A percentile compares a stretch with the other conserved stretches of the same genome.
phyloP scores from a whole-genome alignment of 2,329 filamentous ascomycete species.

The Claviceps sorghi region DNA sequence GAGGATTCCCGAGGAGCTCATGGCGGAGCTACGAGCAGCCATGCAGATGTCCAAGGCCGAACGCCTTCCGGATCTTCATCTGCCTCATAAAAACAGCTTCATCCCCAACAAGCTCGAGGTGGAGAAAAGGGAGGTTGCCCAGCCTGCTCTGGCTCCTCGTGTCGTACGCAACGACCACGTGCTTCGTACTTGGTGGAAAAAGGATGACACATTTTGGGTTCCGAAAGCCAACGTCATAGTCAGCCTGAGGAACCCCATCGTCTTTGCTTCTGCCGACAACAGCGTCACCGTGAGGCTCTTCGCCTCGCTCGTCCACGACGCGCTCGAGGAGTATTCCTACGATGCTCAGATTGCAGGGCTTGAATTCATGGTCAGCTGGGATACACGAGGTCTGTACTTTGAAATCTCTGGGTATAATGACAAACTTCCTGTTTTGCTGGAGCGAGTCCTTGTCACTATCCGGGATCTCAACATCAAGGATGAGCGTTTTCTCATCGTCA shows the following conservation, averaged over 20 bases:
- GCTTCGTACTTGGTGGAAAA: conserved; percentile 89
- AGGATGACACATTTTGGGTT: conserved; percentile 97
- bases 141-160: conserved; percentile 58
- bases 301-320: conserved; percentile 75
- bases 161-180: conserved; percentile 73
- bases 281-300: conserved; percentile 67
- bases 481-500: conserved; percentile 84
- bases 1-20: conserved; percentile 61
- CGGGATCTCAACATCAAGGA: conserved; percentile 69
- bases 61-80: conserved; percentile 57
- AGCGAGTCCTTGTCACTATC: conserved; percentile 76
- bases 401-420: conserved; percentile 88
- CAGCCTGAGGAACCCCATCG: conserved; percentile 63
- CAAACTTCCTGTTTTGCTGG: conserved; percentile 78
- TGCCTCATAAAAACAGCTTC: conserved; percentile 90
- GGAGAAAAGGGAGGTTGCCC: conserved; percentile 78
- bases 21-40: conserved; percentile 54
- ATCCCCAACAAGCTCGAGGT: conserved; percentile 88
- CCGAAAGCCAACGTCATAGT: conserved; percentile 82
- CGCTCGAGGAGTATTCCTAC: conserved; percentile 84
- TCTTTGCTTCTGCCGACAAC: conserved; percentile 65
- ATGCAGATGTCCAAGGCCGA: conserved; percentile 39
- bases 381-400: conserved; percentile 59
- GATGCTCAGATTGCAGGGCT: conserved; percentile 88
- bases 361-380: conserved; percentile 63